Conservation (phyloP, 2,329 filamentous ascomycete genomes). For the Akanthomyces uredinophilus region DNA sequence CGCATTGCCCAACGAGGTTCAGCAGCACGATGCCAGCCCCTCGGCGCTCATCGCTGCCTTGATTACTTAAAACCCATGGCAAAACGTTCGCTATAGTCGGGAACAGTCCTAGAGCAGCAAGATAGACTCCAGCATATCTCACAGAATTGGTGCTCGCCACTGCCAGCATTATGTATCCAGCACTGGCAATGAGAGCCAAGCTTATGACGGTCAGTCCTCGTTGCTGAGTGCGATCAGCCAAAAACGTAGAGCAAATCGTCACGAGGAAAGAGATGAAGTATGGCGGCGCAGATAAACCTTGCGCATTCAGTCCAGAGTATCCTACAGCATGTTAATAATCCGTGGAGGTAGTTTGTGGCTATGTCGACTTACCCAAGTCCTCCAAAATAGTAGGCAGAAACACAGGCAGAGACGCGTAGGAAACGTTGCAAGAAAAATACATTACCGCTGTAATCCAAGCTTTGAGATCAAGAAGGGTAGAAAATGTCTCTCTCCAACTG, state of each 20-base stretch:
- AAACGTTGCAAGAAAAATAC: constrained; percentile 34
- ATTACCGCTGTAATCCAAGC: constrained; percentile 24
- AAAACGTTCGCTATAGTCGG: constrained; percentile 22
- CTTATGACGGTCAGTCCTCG: constrained; percentile 30
- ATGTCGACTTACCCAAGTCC: constrained; percentile 26
- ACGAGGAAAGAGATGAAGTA: constrained; percentile 36
- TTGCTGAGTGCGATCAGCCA: constrained; percentile 32
- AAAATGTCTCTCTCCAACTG: constrained; percentile 28
- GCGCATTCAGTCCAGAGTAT: constrained; percentile 32
- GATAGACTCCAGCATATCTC: constrained; percentile 33
- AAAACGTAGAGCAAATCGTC: constrained; percentile 25
- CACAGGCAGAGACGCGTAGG: constrained; percentile 34
- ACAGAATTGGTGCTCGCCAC: constrained; percentile 19
- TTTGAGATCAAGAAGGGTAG: constrained; percentile 30
- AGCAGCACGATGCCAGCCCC: constrained; percentile 70
- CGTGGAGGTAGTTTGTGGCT: neutral
- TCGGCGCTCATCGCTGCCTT: constrained; percentile 57
- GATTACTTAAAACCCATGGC: constrained; percentile 50
- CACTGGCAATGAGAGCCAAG: constrained; percentile 18
- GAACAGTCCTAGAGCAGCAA: constrained; percentile 31
- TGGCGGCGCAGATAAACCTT: constrained; percentile 36
- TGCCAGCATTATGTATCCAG: constrained; percentile 25
- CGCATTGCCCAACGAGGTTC: constrained; percentile 71
- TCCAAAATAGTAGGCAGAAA: constrained; percentile 38
- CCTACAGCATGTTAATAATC: constrained; percentile 16